Base-by-base conservation (phyloP, 73 alveolate genomes). In the Paramecium bursaria region DNA sequence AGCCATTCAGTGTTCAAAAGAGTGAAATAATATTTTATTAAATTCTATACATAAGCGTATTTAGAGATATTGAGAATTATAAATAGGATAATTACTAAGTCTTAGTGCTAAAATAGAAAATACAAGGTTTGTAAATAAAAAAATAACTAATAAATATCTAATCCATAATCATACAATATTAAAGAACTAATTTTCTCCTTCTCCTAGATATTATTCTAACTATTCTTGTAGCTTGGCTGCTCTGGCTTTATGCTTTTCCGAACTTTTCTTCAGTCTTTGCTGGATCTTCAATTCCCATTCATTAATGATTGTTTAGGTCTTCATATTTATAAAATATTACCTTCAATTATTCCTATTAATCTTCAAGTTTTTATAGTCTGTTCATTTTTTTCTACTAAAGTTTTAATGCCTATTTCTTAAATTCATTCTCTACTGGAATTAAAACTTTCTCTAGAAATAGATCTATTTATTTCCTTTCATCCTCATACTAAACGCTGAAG, bases 101-200 rank as follows among this genome's bases (percentile, higher is more conserved):
- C n/a, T n/a, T n/a, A n/a, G n/a, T n/a, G n/a, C n/a, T n/a, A n/a
- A n/a, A n/a, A n/a, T n/a, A n/a, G n/a, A n/a, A n/a, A n/a, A n/a
- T n/a, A n/a, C n/a, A n/a, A n/a, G n/a, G n/a, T n/a, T n/a, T n/a
- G n/a, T n/a, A n/a, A n/a, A n/a, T n/a, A n/a, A n/a, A n/a, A n/a
- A n/a, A n/a, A n/a, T n/a, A n/a, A n/a, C n/a, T n/a, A n/a, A n/a
- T n/a, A n/a, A n/a, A n/a, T n/a, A n/a, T n/a, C n/a, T n/a, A n/a
- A n/a, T n/a, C n/a, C n/a, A n/a, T n/a, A n/a, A n/a, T n/a, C n/a
- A n/a, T n/a, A n/a, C n/a, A n/a, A 67, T 25, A 19, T 42, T 67
- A 67, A 67, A 67, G 60, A 53, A 67, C 44, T 67, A 67, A 47
- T 67, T 67, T 57, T 67, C 82, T 33, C 82, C 82, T n/a, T 67